Evolutionary conservation across 805 yeast species (phyloP), one percentile per base, ranked within the genome.

Genomic region (Candida ascalaphidarum): DNA sequence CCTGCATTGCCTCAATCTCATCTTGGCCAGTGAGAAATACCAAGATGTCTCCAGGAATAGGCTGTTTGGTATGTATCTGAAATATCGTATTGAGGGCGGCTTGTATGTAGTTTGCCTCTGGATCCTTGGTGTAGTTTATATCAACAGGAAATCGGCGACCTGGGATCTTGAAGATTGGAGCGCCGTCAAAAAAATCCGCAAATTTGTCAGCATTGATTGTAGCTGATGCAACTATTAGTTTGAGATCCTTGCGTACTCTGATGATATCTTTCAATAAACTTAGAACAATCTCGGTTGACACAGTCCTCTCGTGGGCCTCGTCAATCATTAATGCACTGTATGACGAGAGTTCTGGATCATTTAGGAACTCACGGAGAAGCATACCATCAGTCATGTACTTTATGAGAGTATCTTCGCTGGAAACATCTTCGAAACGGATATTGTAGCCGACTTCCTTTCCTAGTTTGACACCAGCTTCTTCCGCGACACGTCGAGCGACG

Each of bases 301-400:
- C 61, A 0, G 97, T 92, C 33, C 98, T 68, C 50, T 92, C 98
- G 49, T 92, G 98, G 0, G 98, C 98, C 54, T 89, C 98, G 55
- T 89, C 98, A 26, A 89, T 78, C 81, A 89, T 86, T 31, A 89
- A 65, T 1, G 82, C 94, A 2, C 92, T 73, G 47, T 88, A 89
- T 2, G 55, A 58, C 1, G 65, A 53, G 22, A 88, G 54, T 23
- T 72, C 72, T 0, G 94, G 83, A 48, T 88, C 96, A 1, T 69
- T 61, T 19, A 88, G 55, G 39, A 84, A 79, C 54, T 92, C 98
- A 33, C 96, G 58, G 19, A 88, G 61, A 13, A 92, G 64, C 85
- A 86, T 83, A 68, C 98, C 98, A 52, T 92, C 98, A 0, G 98
- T 92, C 73, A 88, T 71, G 53, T 92, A 92, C 58, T 89, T 89